Base-by-base conservation (phyloP, 768 basidiomycete species). In the Sistotremastrum niveocremeum region DNA sequence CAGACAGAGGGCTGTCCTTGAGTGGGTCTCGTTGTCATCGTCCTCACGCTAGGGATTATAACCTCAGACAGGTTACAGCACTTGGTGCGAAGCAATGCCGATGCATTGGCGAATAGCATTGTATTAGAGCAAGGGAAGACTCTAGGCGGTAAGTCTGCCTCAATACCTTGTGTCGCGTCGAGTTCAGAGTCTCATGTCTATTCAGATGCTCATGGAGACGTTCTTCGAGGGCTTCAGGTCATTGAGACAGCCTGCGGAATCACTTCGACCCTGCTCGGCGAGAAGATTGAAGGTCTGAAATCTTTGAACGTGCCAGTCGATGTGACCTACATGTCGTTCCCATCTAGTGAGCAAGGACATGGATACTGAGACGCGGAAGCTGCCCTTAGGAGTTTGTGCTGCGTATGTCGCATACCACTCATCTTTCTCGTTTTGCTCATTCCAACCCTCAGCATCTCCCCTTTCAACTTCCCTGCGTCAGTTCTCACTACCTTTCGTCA, bases 51-150 rank as follows among this genome's bases (percentile, higher is more conserved):
- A 37, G 11, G 5, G 4, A 12, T 42, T 5, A 34, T 8, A 55
- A 35, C 46, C 30, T 46, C 12, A 6, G 4, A 28, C 39, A 97
- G 93, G 54, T 73, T 98, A 32, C 94, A 97, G 58, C 73, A 79
- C 48, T 72, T 88, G 31, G 77, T 99, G 47, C 81, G 91, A 39
- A 70, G 86, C 59, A 79, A 97, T 60, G 73, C 81, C 6, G 88
- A 89, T 55, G 82, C 81, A 42, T 73, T 99, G 46, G 93, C 91
- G 1, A 72, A 69, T 38, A 89, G 82, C 54, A 97, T 97, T 46
- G 89, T 93, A 29, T 65, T 97, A 20, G 93, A 97, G 60, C 94
- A 98, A 64, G 94, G 94, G 10, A 97, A 97, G 67, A 99, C 94
- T 0, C 64, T 86, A 38, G 77, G 84, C 51, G 84, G 84, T 84